Percentiles rank a stretch among this genome's conserved stretches.
These are phyloP conservation scores for Chalciporus piperatoides DNA, from an alignment of 1,284 basidiomycete species.

Conservation along the genomic window DNA sequence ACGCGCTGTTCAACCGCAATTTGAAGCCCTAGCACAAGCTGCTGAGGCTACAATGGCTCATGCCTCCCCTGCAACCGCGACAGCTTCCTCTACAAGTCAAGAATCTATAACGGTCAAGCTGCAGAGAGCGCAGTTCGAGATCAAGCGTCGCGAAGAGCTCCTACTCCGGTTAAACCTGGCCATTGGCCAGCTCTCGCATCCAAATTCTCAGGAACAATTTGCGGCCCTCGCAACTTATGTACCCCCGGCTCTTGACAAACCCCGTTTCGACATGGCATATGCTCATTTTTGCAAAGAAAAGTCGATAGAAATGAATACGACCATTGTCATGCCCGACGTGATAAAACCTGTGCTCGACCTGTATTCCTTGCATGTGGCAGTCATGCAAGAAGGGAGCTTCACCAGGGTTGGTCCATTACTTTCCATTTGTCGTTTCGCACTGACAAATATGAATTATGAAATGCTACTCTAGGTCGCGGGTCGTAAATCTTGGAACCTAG, in stretches of 20 bases:
- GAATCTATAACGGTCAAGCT: constrained; percentile 12
- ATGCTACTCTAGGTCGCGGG: constrained; percentile 18
- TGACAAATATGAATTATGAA: constrained; percentile 7
- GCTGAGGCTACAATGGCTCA: not conserved
- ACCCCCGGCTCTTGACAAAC: constrained; percentile 31
- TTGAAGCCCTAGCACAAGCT: constrained; percentile 12
- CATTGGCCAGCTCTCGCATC: constrained; percentile 23
- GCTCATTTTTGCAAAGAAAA: constrained; percentile 30
- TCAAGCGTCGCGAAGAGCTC: constrained; percentile 32
- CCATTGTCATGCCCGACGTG: constrained; percentile 30
- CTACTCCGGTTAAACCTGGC: constrained; percentile 30
- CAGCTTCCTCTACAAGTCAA: not conserved
- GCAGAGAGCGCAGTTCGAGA: constrained; percentile 32
- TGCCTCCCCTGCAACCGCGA: not conserved
- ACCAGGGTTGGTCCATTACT: constrained; percentile 23
- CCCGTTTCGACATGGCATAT: constrained; percentile 32
- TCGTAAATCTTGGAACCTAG: constrained; percentile 31
- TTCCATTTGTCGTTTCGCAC: constrained; percentile 6
- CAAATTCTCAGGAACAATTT: constrained; percentile 26
- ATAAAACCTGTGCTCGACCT: constrained; percentile 29
- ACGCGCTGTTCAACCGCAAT: constrained; percentile 16
- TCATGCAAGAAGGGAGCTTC: constrained; percentile 35
- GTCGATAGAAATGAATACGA: constrained; percentile 27
- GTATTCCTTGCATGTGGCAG: constrained; percentile 31
- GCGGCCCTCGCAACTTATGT: constrained; percentile 29